Base-by-base conservation (phyloP, 1,139 yeast species). In the Diutina ranongensis region DNA sequence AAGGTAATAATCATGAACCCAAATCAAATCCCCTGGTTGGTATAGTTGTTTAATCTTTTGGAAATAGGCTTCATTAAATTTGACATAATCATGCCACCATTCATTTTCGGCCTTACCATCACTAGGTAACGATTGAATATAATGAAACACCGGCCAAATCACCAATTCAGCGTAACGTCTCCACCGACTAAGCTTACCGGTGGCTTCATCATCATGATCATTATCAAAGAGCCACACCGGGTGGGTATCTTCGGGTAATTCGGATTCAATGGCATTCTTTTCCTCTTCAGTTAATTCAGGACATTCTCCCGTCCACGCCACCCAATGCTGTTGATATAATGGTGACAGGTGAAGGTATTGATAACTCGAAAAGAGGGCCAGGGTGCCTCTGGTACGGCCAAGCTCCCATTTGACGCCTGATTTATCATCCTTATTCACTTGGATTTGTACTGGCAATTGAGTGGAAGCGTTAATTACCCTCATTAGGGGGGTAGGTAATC, bases 281-380 rank as follows among this genome's bases (percentile, higher is more conserved):
- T 80, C 87, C 2, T 64, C 64, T 10, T 74, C 76, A 46, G 76
- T 71, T 52, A 83, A 61, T 66, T 63, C 49, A 71, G 66, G 47
- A 70, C 69, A 68, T 61, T 88, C 97, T 25, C 98, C 98, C 0
- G 97, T 84, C 99, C 99, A 94, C 1, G 89, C 97, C 47, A 94
- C 80, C 49, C 87, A 65, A 52, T 87, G 85, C 44, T 89, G 81
- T 52, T 87, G 94, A 94, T 97, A 92, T 78, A 76, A 0, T 88
- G 74, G 42, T 77, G 78, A 45, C 79, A 75, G 46, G 72, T 72
- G 48, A 92, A n/a, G 65, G 56, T 76, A 81, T 51, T 71, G 71
- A 51, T 84, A 76, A 3, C 94, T 80, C 7, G 95, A 79, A 57
- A 83, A 83, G 45, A 89, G 65, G 0, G 97, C 95, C 13, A 94